Evolutionary conservation across 306 rosid species (phyloP).

Genomic region (Psophocarpus tetragonolobus): DNA sequence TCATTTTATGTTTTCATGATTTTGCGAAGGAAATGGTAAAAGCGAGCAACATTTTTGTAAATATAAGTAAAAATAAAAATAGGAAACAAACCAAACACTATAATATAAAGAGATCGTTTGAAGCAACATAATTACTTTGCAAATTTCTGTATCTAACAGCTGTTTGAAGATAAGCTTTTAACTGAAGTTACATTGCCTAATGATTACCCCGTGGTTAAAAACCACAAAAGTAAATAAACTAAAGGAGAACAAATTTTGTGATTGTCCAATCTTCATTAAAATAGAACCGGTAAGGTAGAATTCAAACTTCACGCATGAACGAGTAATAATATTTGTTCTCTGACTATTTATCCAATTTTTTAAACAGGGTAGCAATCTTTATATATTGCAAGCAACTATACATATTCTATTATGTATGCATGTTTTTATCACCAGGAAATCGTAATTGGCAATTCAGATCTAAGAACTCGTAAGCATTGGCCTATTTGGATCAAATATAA

Average conservation of each 20-base stretch:
- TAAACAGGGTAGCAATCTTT: background rate
- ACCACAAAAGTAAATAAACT: background rate
- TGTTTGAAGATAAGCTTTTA: conserved; percentile 13
- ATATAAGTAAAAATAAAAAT: background rate
- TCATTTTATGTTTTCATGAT: background rate
- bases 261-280: background rate
- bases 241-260: background rate
- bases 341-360: background rate
- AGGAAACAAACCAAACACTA: background rate
- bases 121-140: conserved; percentile 14
- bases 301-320: background rate
- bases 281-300: background rate
- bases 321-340: background rate
- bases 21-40: background rate
- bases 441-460: conserved; percentile 10
- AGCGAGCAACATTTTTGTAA: background rate
- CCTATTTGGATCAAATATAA: background rate
- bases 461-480: background rate
- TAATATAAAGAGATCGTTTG: conserved; percentile 8
- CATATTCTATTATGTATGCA: background rate
- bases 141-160: conserved; percentile 17
- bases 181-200: background rate
- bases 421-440: background rate
- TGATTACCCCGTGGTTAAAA: background rate
- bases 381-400: no score